Conservation (phyloP, 2,329 filamentous ascomycete genomes). For the Fusarium secorum region DNA sequence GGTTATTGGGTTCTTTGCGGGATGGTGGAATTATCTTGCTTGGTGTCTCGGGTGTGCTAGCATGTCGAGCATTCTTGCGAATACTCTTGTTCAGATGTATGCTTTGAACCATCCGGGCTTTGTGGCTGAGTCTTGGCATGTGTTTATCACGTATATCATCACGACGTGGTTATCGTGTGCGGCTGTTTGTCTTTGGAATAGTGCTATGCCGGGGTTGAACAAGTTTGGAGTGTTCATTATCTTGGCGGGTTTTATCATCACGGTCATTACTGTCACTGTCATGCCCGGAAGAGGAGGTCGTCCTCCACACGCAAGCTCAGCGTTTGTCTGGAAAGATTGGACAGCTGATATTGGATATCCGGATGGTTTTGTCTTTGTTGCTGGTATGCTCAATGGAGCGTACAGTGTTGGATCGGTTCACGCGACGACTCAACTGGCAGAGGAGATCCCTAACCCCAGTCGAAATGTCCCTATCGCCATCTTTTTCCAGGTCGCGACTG, state of each 20-base stretch:
- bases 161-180: slow-evolving; percentile 51
- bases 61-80: slow-evolving; percentile 53
- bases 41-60: slow-evolving; percentile 52
- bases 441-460: slow-evolving; percentile 65
- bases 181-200: slow-evolving; percentile 62
- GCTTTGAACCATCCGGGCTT: slow-evolving; percentile 51
- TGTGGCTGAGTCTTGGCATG: slow-evolving; percentile 50
- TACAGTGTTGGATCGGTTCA: slow-evolving; percentile 73
- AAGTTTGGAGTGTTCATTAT: slow-evolving; percentile 61
- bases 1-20: slow-evolving; percentile 55
- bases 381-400: slow-evolving; percentile 67
- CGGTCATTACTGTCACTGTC: slow-evolving; percentile 62
- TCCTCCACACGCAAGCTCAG: slow-evolving; percentile 43
- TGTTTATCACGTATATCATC: slow-evolving; percentile 53
- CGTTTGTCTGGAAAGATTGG: slow-evolving; percentile 54
- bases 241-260: slow-evolving; percentile 61
- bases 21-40: slow-evolving; percentile 56
- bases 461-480: slow-evolving; percentile 63
- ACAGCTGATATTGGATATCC: slow-evolving; percentile 51
- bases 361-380: slow-evolving; percentile 52
- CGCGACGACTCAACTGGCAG: slow-evolving; percentile 69
- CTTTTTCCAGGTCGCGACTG: slow-evolving; percentile 57
- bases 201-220: slow-evolving; percentile 59
- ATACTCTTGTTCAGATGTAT: slow-evolving; percentile 55
- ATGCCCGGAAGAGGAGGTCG: slow-evolving; percentile 53